Conservation (phyloP, 2,329 filamentous ascomycete species). For the Thielaviopsis musarum region DNA sequence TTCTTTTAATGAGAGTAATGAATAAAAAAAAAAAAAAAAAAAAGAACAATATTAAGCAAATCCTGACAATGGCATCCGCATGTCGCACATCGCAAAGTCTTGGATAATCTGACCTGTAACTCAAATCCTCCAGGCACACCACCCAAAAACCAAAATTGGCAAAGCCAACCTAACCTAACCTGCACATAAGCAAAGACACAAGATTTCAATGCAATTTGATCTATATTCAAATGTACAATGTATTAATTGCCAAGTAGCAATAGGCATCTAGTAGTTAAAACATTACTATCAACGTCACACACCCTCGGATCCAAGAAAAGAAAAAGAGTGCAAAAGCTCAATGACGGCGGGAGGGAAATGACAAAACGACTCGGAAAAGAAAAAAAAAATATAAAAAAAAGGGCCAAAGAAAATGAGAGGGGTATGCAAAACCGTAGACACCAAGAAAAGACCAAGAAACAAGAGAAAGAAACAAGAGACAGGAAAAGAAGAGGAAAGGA, state of each 20-base stretch:
- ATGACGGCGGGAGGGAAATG: too few relatives aligned
- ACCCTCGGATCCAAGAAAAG: not conserved
- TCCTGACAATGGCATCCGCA: too few relatives aligned
- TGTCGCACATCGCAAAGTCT: too few relatives aligned
- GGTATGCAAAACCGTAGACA: not conserved
- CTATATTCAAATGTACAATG: not conserved
- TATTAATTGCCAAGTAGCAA: constrained; percentile 10
- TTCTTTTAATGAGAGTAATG: too few relatives aligned
- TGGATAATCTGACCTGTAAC: too few relatives aligned
- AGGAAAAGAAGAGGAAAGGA: not conserved
- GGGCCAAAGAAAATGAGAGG: not conserved
- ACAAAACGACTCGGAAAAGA: not conserved
- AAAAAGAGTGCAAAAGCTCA: not conserved
- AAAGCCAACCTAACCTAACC: too few relatives aligned
- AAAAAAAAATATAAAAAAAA: not conserved
- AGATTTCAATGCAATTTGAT: not conserved
- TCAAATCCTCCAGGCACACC: too few relatives aligned
- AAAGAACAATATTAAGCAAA: too few relatives aligned
- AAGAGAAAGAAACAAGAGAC: not conserved
- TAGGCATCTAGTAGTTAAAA: constrained; percentile 6
- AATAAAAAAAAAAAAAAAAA: too few relatives aligned
- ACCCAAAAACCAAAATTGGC: too few relatives aligned
- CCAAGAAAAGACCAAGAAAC: not conserved
- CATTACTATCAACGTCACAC: constrained; percentile 2
- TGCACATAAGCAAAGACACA: not conserved